Percentiles rank a stretch among this genome's conserved stretches.
Evolutionary conservation across 2,329 filamentous ascomycete genomes (phyloP).

Genomic region (Basipetospora chlamydospora): DNA sequence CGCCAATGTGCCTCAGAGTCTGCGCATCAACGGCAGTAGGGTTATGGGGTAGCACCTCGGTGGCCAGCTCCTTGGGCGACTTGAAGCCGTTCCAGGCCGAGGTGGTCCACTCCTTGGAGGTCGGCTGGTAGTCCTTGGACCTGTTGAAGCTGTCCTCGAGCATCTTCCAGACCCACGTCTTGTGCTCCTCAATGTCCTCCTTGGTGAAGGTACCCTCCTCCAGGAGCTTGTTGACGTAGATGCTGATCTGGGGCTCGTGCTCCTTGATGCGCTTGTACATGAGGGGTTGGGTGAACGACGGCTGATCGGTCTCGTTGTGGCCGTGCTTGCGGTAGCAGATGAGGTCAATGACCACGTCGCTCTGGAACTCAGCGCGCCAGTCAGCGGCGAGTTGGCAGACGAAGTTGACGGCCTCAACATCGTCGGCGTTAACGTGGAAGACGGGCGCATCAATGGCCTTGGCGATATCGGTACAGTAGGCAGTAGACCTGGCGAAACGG

Average conservation of each 20-base stretch:
- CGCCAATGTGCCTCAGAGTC: slow-evolving; percentile 66
- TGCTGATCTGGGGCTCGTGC: slow-evolving; percentile 73
- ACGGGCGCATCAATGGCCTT: slow-evolving; percentile 97
- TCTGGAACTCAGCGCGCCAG: slow-evolving; percentile 97
- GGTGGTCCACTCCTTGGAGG: slow-evolving; percentile 94
- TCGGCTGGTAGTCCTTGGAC: slow-evolving; percentile 94
- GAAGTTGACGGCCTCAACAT: slow-evolving; percentile 96
- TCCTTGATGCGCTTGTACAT: slow-evolving; percentile 98
- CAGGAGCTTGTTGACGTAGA: slow-evolving; percentile 82
- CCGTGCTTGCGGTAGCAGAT: slow-evolving; percentile 98
- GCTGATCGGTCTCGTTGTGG: slow-evolving; percentile 99
- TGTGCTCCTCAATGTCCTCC: slow-evolving; percentile 96
- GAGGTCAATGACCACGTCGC: slow-evolving; percentile 93
- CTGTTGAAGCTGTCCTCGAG: slow-evolving; percentile 93
- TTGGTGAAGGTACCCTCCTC: slow-evolving; percentile 91
- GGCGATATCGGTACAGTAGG: slow-evolving; percentile 98
- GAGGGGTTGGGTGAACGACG: slow-evolving; percentile 95
- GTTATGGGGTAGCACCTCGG: slow-evolving; percentile 82
- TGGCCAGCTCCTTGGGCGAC: slow-evolving; percentile 92
- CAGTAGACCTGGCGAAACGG: slow-evolving; percentile 89
- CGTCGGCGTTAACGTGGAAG: slow-evolving; percentile 98
- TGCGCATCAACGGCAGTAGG: slow-evolving; percentile 66
- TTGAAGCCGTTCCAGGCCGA: slow-evolving; percentile 99
- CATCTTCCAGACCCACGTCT: slow-evolving; percentile 99
- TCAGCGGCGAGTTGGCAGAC: slow-evolving; percentile 94